phyloP scores from a whole-genome alignment of 139 green algal species.

The Coccomyxa sp. region DNA sequence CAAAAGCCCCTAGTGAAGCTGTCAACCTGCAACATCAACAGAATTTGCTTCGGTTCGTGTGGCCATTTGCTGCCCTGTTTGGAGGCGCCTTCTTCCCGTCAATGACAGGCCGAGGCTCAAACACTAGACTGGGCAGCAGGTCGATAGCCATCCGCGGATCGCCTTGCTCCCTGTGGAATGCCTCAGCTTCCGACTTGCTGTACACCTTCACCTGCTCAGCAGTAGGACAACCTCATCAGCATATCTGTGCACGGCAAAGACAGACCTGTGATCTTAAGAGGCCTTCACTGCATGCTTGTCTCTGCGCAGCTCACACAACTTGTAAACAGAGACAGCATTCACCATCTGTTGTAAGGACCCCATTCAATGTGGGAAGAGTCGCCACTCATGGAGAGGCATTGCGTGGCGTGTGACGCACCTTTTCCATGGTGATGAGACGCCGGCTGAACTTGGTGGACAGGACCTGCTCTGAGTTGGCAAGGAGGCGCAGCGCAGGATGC shows the following conservation, averaged over 20 bases:
- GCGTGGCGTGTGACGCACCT: slow-evolving; percentile 17
- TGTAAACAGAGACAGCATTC: not conserved
- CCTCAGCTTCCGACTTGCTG: not conserved
- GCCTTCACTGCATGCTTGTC: not conserved
- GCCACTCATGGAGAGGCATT: too few relatives aligned
- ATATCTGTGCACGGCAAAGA: not conserved
- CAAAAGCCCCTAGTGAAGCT: too few relatives aligned
- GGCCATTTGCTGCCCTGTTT: not conserved
- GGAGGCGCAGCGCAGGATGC: slow-evolving; percentile 54
- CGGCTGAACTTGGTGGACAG: slow-evolving; percentile 76
- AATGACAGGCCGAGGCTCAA: not conserved
- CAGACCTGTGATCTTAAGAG: not conserved
- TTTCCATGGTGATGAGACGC: slow-evolving; percentile 85
- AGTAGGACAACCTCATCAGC: not conserved
- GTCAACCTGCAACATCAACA: not conserved
- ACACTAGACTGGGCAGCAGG: not conserved
- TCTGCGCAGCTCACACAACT: not conserved
- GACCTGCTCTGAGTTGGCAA: slow-evolving; percentile 75
- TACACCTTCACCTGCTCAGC: not conserved
- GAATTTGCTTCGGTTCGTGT: not conserved
- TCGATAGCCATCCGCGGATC: not conserved
- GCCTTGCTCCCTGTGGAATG: not conserved
- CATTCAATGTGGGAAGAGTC: not conserved
- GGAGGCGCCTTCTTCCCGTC: not conserved
- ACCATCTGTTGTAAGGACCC: not conserved